These are phyloP conservation scores for Globisporangium emineosum DNA, from an alignment of 352 stramenopile species.

Conservation along the genomic window DNA sequence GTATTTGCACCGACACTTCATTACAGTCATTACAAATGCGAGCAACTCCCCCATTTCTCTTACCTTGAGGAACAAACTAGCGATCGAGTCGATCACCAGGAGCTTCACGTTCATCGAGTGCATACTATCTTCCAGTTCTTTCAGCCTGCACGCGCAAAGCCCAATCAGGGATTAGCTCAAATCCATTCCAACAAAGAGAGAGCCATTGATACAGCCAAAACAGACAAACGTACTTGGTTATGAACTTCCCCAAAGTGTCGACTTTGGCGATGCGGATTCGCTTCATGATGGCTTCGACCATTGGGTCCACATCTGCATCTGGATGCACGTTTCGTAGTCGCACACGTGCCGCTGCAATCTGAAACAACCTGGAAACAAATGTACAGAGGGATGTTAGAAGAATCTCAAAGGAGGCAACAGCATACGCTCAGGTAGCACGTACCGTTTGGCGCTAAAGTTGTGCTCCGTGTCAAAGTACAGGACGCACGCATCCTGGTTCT, in stretches of 20 bases:
- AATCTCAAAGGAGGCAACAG: neutral
- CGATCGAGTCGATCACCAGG: constrained; percentile 72
- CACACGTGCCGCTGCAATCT: constrained; percentile 44
- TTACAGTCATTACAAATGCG: neutral
- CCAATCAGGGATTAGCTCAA: neutral
- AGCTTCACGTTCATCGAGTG: constrained; percentile 48
- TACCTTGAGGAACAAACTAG: constrained; percentile 61
- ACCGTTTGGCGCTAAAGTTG: constrained; percentile 75
- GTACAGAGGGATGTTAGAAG: too few species aligned
- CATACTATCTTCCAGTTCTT: constrained; percentile 49
- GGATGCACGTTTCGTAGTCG: constrained; percentile 14
- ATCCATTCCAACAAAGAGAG: neutral
- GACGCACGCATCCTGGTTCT: constrained; percentile 52
- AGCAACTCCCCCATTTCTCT: neutral
- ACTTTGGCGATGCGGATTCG: constrained; percentile 45
- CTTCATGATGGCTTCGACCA: constrained; percentile 28
- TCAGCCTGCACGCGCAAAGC: constrained; percentile 34
- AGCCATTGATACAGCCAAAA: neutral
- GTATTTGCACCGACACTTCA: too few species aligned
- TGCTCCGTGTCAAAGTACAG: constrained; percentile 74
- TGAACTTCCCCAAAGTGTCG: constrained; percentile 38
- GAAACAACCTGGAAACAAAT: constrained; percentile 34
- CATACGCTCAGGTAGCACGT: neutral
- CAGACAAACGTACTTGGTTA: constrained; percentile 28
- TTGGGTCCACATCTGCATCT: constrained; percentile 21